Percentiles rank a stretch among this genome's conserved stretches.
phyloP scores from a whole-genome alignment of 2,329 filamentous ascomycete genomes.

The Leptodontidium sp. region DNA sequence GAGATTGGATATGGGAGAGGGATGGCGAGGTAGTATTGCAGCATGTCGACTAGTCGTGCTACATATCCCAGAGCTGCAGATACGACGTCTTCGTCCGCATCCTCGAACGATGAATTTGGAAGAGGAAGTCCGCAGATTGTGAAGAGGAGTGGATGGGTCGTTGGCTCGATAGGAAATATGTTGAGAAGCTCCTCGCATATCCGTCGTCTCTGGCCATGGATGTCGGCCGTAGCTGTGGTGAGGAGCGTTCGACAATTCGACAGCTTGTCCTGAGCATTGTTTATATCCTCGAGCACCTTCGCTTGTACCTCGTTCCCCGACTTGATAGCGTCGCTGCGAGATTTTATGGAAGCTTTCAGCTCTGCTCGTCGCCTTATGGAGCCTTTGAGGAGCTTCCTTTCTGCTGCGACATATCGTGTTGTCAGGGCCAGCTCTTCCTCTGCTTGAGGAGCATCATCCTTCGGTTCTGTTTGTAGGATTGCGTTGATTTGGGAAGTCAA shows the following conservation, averaged over 20 bases:
- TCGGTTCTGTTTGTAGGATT: slow-evolving; percentile 54
- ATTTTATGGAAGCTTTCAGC: slow-evolving; percentile 69
- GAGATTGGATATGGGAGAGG: slow-evolving; percentile 83
- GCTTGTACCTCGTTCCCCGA: slow-evolving; percentile 67
- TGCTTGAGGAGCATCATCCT: slow-evolving; percentile 56
- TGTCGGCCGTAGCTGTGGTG: slow-evolving; percentile 66
- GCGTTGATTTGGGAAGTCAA: slow-evolving; percentile 81
- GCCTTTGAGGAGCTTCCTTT: slow-evolving; percentile 71
- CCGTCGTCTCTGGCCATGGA: slow-evolving; percentile 86
- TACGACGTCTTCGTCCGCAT: slow-evolving; percentile 73
- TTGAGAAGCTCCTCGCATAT: slow-evolving; percentile 83
- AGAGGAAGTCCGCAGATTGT: slow-evolving; percentile 81
- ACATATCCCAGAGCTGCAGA: slow-evolving; percentile 85
- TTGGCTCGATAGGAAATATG: slow-evolving; percentile 83
- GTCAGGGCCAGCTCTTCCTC: slow-evolving; percentile 58
- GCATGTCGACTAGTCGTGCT: slow-evolving; percentile 74
- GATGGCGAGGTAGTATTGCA: slow-evolving; percentile 84
- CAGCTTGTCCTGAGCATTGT: slow-evolving; percentile 67
- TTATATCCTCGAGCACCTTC: slow-evolving; percentile 66
- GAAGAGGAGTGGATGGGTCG: slow-evolving; percentile 74
- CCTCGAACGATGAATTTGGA: slow-evolving; percentile 81
- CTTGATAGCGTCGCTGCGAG: slow-evolving; percentile 72
- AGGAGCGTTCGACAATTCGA: slow-evolving; percentile 62
- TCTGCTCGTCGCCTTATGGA: slow-evolving; percentile 71
- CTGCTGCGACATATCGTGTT: slow-evolving; percentile 64